Evolutionary conservation across 352 stramenopile genomes (phyloP), one percentile per base, ranked within the genome.

Genomic region (Hyaloperonospora brassicae): DNA sequence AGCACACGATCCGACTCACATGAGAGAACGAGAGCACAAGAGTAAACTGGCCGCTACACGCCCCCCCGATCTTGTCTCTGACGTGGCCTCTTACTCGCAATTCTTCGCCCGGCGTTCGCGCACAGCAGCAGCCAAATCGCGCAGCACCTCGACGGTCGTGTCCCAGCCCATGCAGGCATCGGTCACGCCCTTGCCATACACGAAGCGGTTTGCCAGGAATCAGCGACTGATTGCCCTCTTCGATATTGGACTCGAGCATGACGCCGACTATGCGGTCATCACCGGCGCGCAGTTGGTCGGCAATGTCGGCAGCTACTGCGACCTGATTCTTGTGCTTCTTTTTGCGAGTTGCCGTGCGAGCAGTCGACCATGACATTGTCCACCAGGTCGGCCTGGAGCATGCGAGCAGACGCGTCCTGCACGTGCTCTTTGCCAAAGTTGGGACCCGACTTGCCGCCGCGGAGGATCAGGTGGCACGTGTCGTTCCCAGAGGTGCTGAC

Each of bases 361-460:
- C 84, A 95, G 77, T 95, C 86, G 27, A 95, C 69, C 86, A 95
- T 95, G 43, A 95, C 61, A 59, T 92, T 91, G 65, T 89, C 73
- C 50, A 75, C 60, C 40, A 91, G 42, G 34, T 89, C 88, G 14
- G 83, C 68, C 73, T 93, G 93, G 62, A 87, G 79, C 70, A 94
- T 89, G 52, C 91, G 73, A 46, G 61, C 67, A 38, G 79, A 87
- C 11, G 76, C 77, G 46, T 80, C 77, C 5, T 93, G 76, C n/a
- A 95, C 83, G 68, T 93, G 72, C 68, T 84, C 55, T 55, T 86
- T 84, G 55, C 83, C 72, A 50, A 75, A 95, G 73, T 95, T 95
- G 9, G 86, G 84, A 11, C 84, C 86, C 25, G 62, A 79, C 62
- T 84, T 92, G 55, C 86, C 86, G 51, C 86, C 86, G n/a, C 86